These are phyloP conservation scores for Ambrosiella beaveri DNA, from an alignment of 2,329 filamentous ascomycete species.

Conservation along the genomic window DNA sequence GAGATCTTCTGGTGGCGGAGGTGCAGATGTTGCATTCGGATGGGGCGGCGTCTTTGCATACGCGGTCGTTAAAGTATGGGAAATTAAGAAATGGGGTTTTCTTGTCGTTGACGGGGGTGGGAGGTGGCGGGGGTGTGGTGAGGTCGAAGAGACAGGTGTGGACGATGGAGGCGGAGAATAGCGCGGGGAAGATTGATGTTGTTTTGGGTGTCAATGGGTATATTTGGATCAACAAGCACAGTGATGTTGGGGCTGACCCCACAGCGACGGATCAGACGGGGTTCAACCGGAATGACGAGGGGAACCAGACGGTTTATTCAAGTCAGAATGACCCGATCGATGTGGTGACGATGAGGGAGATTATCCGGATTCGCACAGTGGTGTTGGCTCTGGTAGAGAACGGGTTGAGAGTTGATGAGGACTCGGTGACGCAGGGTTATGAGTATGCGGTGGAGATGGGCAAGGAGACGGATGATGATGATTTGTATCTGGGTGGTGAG, in stretches of 20 bases:
- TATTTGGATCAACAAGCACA: conserved; percentile 83
- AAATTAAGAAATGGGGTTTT: conserved; percentile 92
- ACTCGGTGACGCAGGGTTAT: conserved; percentile 69
- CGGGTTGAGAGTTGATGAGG: conserved; percentile 74
- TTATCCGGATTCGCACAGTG: conserved; percentile 65
- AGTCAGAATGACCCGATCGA: conserved; percentile 83
- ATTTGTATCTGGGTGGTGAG: conserved; percentile 43
- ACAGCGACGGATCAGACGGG: conserved; percentile 39
- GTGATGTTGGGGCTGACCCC: conserved; percentile 38
- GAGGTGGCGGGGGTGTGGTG: conserved; percentile 75
- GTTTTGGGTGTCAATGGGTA: conserved; percentile 92
- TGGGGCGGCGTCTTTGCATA: conserved; percentile 75
- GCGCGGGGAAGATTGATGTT: conserved; percentile 57
- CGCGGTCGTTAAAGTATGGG: conserved; percentile 78
- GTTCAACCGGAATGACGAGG: conserved; percentile 81
- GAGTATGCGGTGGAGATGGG: conserved; percentile 63
- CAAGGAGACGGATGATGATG: conserved; percentile 40
- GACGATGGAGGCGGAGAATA: conserved; percentile 46
- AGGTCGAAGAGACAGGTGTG: conserved; percentile 73
- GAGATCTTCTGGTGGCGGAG: conserved; percentile 84
- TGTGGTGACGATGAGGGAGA: conserved; percentile 65
- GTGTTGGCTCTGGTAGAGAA: conserved; percentile 70
- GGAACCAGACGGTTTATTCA: conserved; percentile 71
- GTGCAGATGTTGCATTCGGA: conserved; percentile 80
- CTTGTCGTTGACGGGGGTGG: conserved; percentile 61